Percentiles rank a stretch among this genome's conserved stretches.
These are phyloP conservation scores for Aspergillus tanneri DNA, from an alignment of 2,329 filamentous ascomycete species.

Conservation along the genomic window DNA sequence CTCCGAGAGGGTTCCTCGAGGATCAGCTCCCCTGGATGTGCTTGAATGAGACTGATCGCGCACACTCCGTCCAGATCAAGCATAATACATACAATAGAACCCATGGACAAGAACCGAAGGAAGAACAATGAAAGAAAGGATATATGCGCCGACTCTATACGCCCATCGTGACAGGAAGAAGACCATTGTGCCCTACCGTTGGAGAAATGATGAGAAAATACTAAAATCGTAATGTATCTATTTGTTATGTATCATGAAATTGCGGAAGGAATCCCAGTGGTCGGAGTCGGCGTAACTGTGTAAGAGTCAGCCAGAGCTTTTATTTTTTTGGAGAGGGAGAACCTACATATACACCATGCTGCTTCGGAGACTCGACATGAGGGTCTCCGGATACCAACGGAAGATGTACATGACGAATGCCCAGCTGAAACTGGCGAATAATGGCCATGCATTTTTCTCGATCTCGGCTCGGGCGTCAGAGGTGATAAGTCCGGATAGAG, in stretches of 20 bases:
- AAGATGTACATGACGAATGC: constrained; percentile 94
- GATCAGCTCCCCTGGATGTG: too few species aligned
- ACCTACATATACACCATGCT: constrained; percentile 98
- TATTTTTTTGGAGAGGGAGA: not conserved
- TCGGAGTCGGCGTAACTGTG: constrained; percentile 73
- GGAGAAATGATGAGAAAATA: not conserved
- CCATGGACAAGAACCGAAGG: too few species aligned
- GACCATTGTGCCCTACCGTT: constrained; percentile 3
- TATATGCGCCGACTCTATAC: constrained; percentile 21
- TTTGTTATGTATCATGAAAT: constrained; percentile 81
- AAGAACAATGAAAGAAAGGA: not conserved
- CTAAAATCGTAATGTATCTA: constrained; percentile 28
- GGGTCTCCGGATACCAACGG: constrained; percentile 82
- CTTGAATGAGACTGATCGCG: not conserved
- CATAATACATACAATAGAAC: too few species aligned
- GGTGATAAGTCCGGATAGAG: constrained; percentile 44
- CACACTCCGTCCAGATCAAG: too few species aligned
- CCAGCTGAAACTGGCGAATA: constrained; percentile 89
- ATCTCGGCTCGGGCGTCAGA: constrained; percentile 51
- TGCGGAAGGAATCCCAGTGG: constrained; percentile 82
- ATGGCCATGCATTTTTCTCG: constrained; percentile 78
- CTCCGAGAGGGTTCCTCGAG: too few species aligned
- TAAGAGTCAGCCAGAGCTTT: constrained; percentile 9
- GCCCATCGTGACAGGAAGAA: constrained; percentile 9
- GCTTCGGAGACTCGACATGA: constrained; percentile 86